Evolutionary conservation across 768 basidiomycete genomes (phyloP).

Genomic region (Termitomyces heimii): DNA sequence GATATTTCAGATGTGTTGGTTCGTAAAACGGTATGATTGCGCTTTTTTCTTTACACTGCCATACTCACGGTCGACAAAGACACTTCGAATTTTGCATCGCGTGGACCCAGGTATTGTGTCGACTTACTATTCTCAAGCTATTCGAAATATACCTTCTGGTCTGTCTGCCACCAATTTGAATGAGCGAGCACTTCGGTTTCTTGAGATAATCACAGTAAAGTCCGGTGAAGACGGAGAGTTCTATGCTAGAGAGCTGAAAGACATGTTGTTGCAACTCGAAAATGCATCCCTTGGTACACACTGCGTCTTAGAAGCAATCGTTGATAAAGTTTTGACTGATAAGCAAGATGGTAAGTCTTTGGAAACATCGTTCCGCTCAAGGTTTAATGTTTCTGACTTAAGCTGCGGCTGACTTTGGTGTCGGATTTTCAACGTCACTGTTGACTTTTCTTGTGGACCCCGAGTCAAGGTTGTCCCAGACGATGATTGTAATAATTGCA

Average conservation of each 20-base stretch:
- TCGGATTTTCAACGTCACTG: slow-evolving; percentile 38
- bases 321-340: slow-evolving; percentile 49
- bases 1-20: slow-evolving; percentile 54
- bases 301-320: slow-evolving; percentile 46
- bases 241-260: slow-evolving; percentile 49
- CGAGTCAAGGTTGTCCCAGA: slow-evolving; percentile 39
- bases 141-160: slow-evolving; percentile 29
- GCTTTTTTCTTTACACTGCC: not conserved
- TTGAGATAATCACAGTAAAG: slow-evolving; percentile 50
- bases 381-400: not conserved
- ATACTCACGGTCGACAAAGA: slow-evolving; percentile 36
- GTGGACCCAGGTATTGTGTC: slow-evolving; percentile 58
- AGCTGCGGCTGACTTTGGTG: slow-evolving; percentile 36
- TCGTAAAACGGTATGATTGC: slow-evolving; percentile 47
- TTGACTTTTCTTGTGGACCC: slow-evolving; percentile 38
- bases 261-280: slow-evolving; percentile 34
- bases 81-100: slow-evolving; percentile 46
- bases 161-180: slow-evolving; percentile 29
- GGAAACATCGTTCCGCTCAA: not conserved
- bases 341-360: slow-evolving; percentile 41
- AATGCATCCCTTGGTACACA: slow-evolving; percentile 22
- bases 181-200: slow-evolving; percentile 38
- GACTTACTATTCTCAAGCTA: slow-evolving; percentile 41
- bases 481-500: slow-evolving; percentile 58
- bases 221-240: slow-evolving; percentile 45